phyloP scores from a whole-genome alignment of 2,329 filamentous ascomycete genomes.

The Epichloe typhina region DNA sequence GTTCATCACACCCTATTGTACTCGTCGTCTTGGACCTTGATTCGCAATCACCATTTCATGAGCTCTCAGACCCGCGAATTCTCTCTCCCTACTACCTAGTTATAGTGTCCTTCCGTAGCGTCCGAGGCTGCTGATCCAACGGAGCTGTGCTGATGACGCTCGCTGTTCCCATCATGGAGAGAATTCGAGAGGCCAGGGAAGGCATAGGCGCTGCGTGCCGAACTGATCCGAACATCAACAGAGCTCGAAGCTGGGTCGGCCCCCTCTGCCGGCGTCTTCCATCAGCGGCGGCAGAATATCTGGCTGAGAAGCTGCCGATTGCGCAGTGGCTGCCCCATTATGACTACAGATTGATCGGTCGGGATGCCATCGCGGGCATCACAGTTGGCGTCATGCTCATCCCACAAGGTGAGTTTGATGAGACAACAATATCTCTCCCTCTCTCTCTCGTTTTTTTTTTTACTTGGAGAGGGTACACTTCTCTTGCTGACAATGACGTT shows the following conservation, averaged over 20 bases:
- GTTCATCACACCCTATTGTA: no score
- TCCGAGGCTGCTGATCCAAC: no score
- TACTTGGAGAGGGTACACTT: no score
- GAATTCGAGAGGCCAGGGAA: conserved; percentile 9
- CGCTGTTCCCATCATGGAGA: conserved; percentile 8
- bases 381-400: conserved; percentile 49
- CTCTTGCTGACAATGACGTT: background rate
- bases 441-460: no score
- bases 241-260: conserved; percentile 12
- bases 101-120: no score
- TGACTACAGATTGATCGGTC: conserved; percentile 45
- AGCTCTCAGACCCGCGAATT: no score
- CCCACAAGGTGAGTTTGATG: conserved; percentile 29
- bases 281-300: conserved; percentile 39
- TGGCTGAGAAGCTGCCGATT: conserved; percentile 47
- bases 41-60: no score
- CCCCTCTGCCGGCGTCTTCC: conserved; percentile 26
- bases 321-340: conserved; percentile 51
- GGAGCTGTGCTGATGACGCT: no score
- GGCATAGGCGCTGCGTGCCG: conserved; percentile 9
- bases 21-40: no score
- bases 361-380: conserved; percentile 47
- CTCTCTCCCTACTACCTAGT: no score
- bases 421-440: background rate
- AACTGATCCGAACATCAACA: conserved; percentile 16